Evolutionary conservation across 768 basidiomycete species (phyloP).

Genomic region (Russula foetens): DNA sequence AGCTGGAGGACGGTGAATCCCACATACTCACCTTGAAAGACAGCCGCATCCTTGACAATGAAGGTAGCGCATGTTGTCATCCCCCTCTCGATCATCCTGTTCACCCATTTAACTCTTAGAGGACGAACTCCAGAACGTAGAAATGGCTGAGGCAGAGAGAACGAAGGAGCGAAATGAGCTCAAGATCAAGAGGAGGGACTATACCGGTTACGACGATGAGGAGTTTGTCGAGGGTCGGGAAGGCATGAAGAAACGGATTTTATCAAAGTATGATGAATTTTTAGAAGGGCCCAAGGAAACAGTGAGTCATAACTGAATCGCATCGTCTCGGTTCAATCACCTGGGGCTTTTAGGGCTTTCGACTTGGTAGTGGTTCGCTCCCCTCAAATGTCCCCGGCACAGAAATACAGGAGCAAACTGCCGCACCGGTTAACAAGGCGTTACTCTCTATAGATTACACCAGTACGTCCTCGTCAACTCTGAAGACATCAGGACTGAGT

Average conservation of each 20-base stretch:
- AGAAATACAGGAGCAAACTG: slow-evolving; percentile 38
- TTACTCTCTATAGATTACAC: slow-evolving; percentile 82
- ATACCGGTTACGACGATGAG: slow-evolving; percentile 95
- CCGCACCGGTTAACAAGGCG: slow-evolving; percentile 68
- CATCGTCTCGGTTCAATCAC: not conserved
- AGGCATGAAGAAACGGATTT: slow-evolving; percentile 73
- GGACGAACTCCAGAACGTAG: slow-evolving; percentile 95
- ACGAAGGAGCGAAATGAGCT: slow-evolving; percentile 71
- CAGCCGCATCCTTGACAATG: slow-evolving; percentile 87
- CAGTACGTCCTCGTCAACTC: slow-evolving; percentile 45
- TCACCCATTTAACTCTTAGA: slow-evolving; percentile 41
- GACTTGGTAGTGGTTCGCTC: slow-evolving; percentile 60
- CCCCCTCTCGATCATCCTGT: not conserved
- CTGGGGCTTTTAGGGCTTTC: slow-evolving; percentile 59
- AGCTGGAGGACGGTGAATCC: slow-evolving; percentile 88
- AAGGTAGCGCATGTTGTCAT: slow-evolving; percentile 44
- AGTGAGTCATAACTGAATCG: slow-evolving; percentile 32
- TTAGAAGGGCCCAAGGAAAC: slow-evolving; percentile 66
- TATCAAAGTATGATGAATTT: slow-evolving; percentile 92
- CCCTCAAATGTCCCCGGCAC: slow-evolving; percentile 32
- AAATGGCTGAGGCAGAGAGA: slow-evolving; percentile 84
- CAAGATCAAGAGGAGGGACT: slow-evolving; percentile 84
- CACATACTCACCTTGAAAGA: slow-evolving; percentile 97
- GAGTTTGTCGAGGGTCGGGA: slow-evolving; percentile 72
- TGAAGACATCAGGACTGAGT: slow-evolving; percentile 7